Evolutionary conservation across 371 early-diverging fungal genomes (phyloP).

Genomic region (Batkoa obscura): DNA sequence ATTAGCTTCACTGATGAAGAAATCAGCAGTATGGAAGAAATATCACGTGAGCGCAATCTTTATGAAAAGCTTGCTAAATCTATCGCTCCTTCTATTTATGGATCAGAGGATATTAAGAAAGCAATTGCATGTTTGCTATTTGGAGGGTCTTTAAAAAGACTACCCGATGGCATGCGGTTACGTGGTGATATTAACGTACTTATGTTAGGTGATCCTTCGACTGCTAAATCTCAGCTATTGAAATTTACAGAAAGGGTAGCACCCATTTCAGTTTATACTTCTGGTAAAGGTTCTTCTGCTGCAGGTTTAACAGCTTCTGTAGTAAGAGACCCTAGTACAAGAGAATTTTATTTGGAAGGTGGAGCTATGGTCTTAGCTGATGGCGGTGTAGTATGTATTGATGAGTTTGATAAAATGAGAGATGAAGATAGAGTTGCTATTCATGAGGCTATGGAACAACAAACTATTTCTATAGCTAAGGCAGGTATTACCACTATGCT

Average conservation of each 20-base stretch:
- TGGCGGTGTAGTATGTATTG: constrained; percentile 99
- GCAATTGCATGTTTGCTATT: constrained; percentile 94
- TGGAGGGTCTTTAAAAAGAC: constrained; percentile 89
- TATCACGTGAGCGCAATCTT: constrained; percentile 73
- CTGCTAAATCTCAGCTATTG: constrained; percentile 97
- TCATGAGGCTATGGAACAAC: constrained; percentile 99
- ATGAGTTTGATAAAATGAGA: constrained; percentile 99
- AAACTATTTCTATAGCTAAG: constrained; percentile 99
- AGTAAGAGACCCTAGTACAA: constrained; percentile 63
- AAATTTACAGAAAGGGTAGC: constrained; percentile 97
- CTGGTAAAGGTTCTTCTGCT: constrained; percentile 95
- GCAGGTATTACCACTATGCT: constrained; percentile 99
- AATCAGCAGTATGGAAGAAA: constrained; percentile 69
- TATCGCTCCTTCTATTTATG: constrained; percentile 95
- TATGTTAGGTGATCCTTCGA: constrained; percentile 99
- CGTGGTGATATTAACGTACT: constrained; percentile 99
- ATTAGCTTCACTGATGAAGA: constrained; percentile 69
- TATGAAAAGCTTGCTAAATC: constrained; percentile 76
- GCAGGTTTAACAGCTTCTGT: constrained; percentile 99
- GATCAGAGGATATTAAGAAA: constrained; percentile 94
- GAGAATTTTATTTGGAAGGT: constrained; percentile 98
- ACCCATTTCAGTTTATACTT: constrained; percentile 96
- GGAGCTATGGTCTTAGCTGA: constrained; percentile 99
- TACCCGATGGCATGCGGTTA: constrained; percentile 92
- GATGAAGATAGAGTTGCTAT: constrained; percentile 99